Evolutionary conservation across 371 early-diverging fungal species (phyloP), one percentile per base, ranked within the genome.

Genomic region (Dinochytrium kinnereticum): DNA sequence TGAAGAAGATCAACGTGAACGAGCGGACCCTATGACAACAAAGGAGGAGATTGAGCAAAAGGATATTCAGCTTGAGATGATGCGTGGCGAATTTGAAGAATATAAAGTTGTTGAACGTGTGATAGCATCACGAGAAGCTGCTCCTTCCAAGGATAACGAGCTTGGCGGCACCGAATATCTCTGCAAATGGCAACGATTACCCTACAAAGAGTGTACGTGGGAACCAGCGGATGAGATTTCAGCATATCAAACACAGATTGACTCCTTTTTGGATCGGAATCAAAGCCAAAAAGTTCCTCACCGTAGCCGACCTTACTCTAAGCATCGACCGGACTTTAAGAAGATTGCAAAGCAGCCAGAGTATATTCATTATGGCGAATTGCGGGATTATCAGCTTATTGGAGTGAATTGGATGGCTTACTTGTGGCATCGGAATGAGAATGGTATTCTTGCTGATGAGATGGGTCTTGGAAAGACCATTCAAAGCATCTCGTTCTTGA

Each of bases 351-450:
- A 88, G 31, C 97, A 96, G 76, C 96, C 98, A 0, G 84, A 84
- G 24, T 97, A 92, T 73, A 83, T 98, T 61, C 59, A 51, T 5
- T 96, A 96, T n/a, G 97, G 97, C 3, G 86, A 92, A 73, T 89
- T 99, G 34, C 90, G 99, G 51, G 97, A 96, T 71, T 99, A 99
- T 80, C 99, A 99, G 82, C 82, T 98, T 38, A 91, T 93, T 34
- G 98, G 99, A 67, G 86, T 99, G 26, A 98, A 98, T 82, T 99
- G 99, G 99, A 94, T 99, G 91, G 94, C 98, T n/a, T 93, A 95
- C 76, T 85, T 97, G 34, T 99, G 99, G 99, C 94, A 95, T 74
- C 88, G 88, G 65, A 92, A 97, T 82, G 90, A 93, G 80, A 98
- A 98, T 78, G 98, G 96, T 24, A 97, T 99, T 71, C 79, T 98